Base-by-base conservation (phyloP, 257 asterid genomes). In the Fraxinus pennsylvanica region DNA sequence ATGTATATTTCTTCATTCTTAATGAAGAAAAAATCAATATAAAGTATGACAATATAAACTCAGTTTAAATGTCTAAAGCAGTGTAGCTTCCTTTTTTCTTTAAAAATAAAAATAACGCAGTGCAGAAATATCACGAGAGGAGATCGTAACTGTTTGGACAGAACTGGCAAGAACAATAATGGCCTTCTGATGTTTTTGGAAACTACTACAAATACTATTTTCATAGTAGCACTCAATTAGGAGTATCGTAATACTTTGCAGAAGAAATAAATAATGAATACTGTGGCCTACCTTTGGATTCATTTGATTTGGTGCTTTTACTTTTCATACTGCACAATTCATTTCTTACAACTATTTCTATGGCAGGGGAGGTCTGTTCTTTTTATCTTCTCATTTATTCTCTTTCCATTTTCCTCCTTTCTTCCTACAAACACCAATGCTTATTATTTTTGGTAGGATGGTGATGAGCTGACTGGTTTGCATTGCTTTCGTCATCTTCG, bases 401-500 rank as follows among this genome's bases (percentile, higher is more conserved):
- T 33, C 36, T 32, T 71, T 75, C 61, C 63, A 15, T 29, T 27
- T 17, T 81, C 39, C 29, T 66, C 32, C n/a, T 19, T 52, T 72
- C 76, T 32, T 67, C 81, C 29, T 36, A 70, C 71, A 61, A 22
- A 61, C 54, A 68, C 29, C 67, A 25, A 38, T 0, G 45, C 33
- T 67, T 19, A n/a, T 63, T 43, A 45, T 76, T 45, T 19, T n/a
- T 7, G 82, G n/a, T 86, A 95, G 99, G 97, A 88, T 38, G 97
- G 96, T 72, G 98, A 93, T 82, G 99, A 91, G 83, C 82, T 95
- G 86, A 89, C 92, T 83, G 99, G 99, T 81, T 84, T 95, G 80
- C 98, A 93, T 88, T 95, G 99, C 87, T 95, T 93, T 84, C 98
- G 92, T 70, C 97, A 92, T 87, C 94, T 95, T 76, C 92, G 97